Evolutionary conservation across 495 filamentous ascomycete species (phyloP).

Genomic region (Tuber calosporum): DNA sequence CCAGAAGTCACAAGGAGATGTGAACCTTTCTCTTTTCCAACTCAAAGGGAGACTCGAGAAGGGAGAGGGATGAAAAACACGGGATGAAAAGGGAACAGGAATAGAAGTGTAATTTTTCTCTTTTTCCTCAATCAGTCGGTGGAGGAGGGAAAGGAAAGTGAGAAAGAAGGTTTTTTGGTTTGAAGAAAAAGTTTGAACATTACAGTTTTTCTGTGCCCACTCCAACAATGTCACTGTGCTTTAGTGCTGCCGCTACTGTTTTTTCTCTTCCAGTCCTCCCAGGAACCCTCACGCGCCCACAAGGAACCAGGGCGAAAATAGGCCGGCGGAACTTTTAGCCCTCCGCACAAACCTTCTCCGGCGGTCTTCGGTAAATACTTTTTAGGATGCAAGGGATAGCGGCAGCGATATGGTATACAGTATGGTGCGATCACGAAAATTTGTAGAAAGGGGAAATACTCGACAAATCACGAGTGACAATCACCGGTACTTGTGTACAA

Average conservation of each 20-base stretch:
- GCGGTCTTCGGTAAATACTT: background rate
- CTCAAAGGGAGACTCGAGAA: background rate
- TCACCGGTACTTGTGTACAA: background rate
- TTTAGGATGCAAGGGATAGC: background rate
- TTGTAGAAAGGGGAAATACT: background rate
- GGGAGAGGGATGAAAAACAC: background rate
- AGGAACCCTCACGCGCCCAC: background rate
- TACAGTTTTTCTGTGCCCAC: background rate
- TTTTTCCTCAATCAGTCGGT: constrained; percentile 2
- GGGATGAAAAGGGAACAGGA: background rate
- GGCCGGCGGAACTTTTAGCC: background rate
- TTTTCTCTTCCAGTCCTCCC: background rate
- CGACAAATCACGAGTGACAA: background rate
- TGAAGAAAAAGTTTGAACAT: background rate
- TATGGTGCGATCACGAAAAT: background rate
- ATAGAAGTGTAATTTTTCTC: background rate
- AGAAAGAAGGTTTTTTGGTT: background rate
- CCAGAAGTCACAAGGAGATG: background rate
- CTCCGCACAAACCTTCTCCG: background rate
- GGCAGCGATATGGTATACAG: background rate
- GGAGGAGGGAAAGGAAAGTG: background rate
- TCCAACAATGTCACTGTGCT: background rate
- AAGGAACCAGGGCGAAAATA: background rate
- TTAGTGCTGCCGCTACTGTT: background rate
- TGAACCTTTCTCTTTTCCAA: background rate